Evolutionary conservation across 2,329 filamentous ascomycete species (phyloP), one percentile per base, ranked within the genome.

Genomic region (Talaromyces sp.): DNA sequence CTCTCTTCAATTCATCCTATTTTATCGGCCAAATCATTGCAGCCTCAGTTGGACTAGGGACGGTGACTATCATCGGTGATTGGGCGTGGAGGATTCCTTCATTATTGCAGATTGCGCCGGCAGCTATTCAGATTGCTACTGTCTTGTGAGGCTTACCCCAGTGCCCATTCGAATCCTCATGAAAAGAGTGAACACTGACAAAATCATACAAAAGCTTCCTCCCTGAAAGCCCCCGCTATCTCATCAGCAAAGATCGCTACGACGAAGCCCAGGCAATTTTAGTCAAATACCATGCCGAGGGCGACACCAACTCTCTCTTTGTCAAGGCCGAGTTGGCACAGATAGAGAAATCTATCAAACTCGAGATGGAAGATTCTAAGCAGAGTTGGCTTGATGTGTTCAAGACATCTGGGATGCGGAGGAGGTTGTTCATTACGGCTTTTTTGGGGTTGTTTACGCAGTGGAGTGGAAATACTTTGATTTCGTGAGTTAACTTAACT

Each of bases 281-380:
- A 11, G 61, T 64, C 39, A 72, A 70, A 58, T 81, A 80, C 64
- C 78, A 81, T 61, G 80, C 80, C 17, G 81, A 83, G 63, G 81
- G 80, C 2, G 75, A 83, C 52, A 65, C 65, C 6, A 68, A 75
- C 35, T 82, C 80, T 0, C 70, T 78, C 11, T 77, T 85, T 11
- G 81, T 85, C 25, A 76, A 78, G 53, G 82, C 81, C 8, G 84
- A 87, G 65, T 81, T 85, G 64, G 78, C 78, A 0, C 82, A 87
- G 67, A 87, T 87, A 62, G 74, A 80, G 52, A 76, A 78, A 3
- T 82, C 83, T 0, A 80, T 85, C 64, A 75, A 77, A 31, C 64
- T 82, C 1, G 82, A 85, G 65, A 70, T 80, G 56, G 80, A 85
- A 60, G 22, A 40, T n/a, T 70, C 77, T 46, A 41, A 45, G 41